Evolutionary conservation across 805 yeast species (phyloP), one percentile per base, ranked within the genome.

Genomic region (Monosporozyma solicola): DNA sequence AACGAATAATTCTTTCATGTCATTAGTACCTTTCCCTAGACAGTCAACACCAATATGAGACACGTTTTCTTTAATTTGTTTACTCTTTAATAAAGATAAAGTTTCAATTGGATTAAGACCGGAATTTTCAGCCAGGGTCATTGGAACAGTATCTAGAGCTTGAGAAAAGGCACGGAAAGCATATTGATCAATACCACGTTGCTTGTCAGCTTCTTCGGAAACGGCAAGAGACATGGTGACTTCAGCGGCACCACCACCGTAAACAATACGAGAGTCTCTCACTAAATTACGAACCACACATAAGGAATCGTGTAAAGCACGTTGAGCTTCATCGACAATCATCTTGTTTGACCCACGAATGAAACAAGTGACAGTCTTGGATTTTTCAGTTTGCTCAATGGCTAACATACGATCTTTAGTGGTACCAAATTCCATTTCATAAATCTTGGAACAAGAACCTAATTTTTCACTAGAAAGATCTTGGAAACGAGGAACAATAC

Each of bases 171-270:
- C 95, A 66, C 97, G 83, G 82, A 94, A 89, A 0, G 98, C 98
- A 68, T 94, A 94, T 75, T 95, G 99, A 64, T 92, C 97, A 57
- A 92, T 92, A 54, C 98, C 98, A 62, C 84, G 84, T 71, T 87
- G 95, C 65, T 80, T 83, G 69, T 92, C 97, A 49, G 98, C 97
- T 59, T 86, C 96, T 49, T 85, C 87, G 53, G 89, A 77, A 15
- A 94, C 96, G 16, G 94, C 95, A 61, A 94, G 73, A 13, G 98
- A 90, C 75, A 96, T 86, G 2, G 96, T 79, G 51, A 94, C 83
- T 74, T 94, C 99, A 39, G 98, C 95, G 24, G 99, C 96, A 60
- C 99, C 99, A 62, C 99, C 99, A 58, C 99, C 99, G 66, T 94
- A 94, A n/a, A 95, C 97, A 47, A 94, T 88, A 70, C 97, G 80